Conservation (phyloP, 257 asterid genomes). For the Echites panduratus region DNA sequence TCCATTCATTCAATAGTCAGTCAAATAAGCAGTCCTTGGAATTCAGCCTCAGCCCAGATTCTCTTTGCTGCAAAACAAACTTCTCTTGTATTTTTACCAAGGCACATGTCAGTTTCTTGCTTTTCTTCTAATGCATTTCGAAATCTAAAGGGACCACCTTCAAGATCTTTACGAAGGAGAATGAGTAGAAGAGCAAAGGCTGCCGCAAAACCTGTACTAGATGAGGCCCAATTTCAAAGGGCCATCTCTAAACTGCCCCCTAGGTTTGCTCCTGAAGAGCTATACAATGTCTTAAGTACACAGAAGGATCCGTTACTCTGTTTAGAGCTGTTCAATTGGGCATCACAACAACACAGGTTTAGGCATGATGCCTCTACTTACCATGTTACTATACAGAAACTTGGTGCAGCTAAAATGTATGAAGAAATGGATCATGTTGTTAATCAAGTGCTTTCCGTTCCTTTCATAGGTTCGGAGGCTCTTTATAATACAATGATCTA, state of each 20-base stretch:
- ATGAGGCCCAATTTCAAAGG: constrained; percentile 44
- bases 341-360: constrained; percentile 76
- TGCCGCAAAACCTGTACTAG: constrained; percentile 59
- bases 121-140: constrained; percentile 41
- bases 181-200: constrained; percentile 63
- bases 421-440: constrained; percentile 81
- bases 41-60: constrained; percentile 9
- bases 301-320: constrained; percentile 69
- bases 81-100: constrained; percentile 8
- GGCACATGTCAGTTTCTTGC: constrained; percentile 20
- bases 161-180: constrained; percentile 71
- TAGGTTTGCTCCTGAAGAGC: constrained; percentile 76
- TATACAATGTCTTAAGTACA: constrained; percentile 44
- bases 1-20: constrained; percentile 12
- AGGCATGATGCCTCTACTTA: constrained; percentile 55
- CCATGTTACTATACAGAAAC: constrained; percentile 62
- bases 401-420: constrained; percentile 72
- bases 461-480: constrained; percentile 59
- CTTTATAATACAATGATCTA: constrained; percentile 73
- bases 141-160: constrained; percentile 49
- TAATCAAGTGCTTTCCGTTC: constrained; percentile 74
- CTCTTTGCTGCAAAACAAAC: neutral
- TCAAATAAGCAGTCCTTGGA: neutral
- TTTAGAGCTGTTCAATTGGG: constrained; percentile 91
- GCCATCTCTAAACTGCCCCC: constrained; percentile 58